These are phyloP conservation scores for Pouteria glomerata DNA, from an alignment of 148 eudicot genomes.

Conservation along the genomic window DNA sequence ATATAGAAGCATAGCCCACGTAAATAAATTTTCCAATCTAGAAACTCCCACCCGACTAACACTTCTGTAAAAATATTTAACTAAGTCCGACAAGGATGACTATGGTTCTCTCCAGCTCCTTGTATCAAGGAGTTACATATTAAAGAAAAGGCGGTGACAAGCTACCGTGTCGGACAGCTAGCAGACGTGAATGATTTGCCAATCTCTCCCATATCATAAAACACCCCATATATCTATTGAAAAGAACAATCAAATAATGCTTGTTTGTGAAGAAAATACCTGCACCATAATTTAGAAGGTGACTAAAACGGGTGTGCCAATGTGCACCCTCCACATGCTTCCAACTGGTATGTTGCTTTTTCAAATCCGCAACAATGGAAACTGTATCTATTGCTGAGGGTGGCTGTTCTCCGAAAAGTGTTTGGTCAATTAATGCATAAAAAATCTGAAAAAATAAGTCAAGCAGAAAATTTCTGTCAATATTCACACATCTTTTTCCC, in stretches of 20 bases:
- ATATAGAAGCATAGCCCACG: background rate
- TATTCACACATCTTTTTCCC: background rate
- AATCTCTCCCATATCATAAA: background rate
- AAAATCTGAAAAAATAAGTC: constrained; percentile 47
- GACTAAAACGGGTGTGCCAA: constrained; percentile 94
- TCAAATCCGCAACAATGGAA: constrained; percentile 62
- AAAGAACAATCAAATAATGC: background rate
- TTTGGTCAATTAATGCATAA: constrained; percentile 81
- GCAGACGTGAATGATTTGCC: background rate
- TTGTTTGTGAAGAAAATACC: constrained; percentile 42
- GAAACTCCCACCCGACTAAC: background rate
- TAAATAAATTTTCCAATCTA: constrained; percentile 4
- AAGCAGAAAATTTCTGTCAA: constrained; percentile 1
- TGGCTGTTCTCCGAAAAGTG: constrained; percentile 57
- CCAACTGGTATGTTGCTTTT: constrained; percentile 65
- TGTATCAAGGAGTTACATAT: no score
- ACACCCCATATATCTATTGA: background rate
- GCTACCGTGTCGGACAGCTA: background rate
- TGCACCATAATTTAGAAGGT: constrained; percentile 86
- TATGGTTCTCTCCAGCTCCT: background rate
- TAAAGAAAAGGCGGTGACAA: background rate
- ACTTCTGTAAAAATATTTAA: background rate
- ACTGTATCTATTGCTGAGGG: constrained; percentile 48
- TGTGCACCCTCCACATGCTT: constrained; percentile 85
- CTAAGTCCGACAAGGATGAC: background rate